Evolutionary conservation across 805 yeast species (phyloP).

Genomic region (Lipomyces yamanashiensis): DNA sequence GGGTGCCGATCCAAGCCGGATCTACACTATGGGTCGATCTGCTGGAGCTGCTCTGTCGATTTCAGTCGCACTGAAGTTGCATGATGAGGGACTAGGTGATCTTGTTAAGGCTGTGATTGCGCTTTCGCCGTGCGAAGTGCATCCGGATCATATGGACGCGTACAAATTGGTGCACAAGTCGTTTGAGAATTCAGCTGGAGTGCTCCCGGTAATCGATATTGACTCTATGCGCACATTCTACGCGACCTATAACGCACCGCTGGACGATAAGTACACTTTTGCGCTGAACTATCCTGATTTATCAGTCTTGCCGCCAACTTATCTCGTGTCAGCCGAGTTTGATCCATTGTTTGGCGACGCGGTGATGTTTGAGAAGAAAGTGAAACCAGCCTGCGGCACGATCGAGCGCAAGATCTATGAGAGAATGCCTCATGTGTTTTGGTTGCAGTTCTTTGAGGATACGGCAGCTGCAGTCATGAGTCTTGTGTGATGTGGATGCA

Average conservation of each 20-base stretch:
- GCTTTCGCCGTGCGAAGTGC: conserved; percentile 16
- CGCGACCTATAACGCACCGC: conserved; percentile 16
- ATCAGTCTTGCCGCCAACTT: conserved; percentile 8
- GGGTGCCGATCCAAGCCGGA: conserved; percentile 11
- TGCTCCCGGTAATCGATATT: conserved; percentile 15
- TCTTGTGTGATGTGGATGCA: too few species aligned
- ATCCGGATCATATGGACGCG: conserved; percentile 7
- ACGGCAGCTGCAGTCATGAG: conserved; percentile 14
- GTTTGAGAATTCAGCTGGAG: conserved; percentile 8
- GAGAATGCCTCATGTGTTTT: conserved; percentile 17
- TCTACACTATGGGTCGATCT: conserved; percentile 16
- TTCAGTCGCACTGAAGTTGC: conserved; percentile 5
- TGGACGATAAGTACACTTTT: conserved; percentile 16
- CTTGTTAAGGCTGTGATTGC: conserved; percentile 6
- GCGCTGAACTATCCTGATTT: conserved; percentile 11
- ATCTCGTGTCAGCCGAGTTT: conserved; percentile 18
- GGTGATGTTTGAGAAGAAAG: background rate
- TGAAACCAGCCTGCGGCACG: background rate
- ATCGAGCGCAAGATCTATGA: conserved; percentile 6
- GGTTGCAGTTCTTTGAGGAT: conserved; percentile 18
- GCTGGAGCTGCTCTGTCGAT: conserved; percentile 24
- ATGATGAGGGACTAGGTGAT: conserved; percentile 19
- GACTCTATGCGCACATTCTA: conserved; percentile 16
- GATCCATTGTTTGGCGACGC: conserved; percentile 20
- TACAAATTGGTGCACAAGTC: conserved; percentile 13